Conservation (phyloP, 371 early-diverging fungal genomes). For the Dinochytrium kinnereticum region DNA sequence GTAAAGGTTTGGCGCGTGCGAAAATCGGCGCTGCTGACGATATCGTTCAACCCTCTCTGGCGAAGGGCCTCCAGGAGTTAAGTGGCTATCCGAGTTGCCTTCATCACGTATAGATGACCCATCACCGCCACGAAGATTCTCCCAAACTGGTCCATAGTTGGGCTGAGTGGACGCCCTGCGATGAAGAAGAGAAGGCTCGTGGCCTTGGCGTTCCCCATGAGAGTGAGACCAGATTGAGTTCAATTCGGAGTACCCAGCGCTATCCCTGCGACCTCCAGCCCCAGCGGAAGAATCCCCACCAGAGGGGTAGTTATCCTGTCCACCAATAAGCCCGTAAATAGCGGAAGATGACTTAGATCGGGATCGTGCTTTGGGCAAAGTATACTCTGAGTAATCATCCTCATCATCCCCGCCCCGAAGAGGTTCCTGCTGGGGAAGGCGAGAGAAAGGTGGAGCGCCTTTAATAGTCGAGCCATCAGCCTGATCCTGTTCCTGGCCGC, state of each 20-base stretch:
- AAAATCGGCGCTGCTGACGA: slow-evolving; percentile 41
- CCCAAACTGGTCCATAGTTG: slow-evolving; percentile 28
- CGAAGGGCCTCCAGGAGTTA: slow-evolving; percentile 8
- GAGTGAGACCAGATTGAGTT: slow-evolving; percentile 45
- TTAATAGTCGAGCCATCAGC: background rate
- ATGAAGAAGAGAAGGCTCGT: slow-evolving; percentile 35
- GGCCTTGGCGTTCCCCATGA: slow-evolving; percentile 23
- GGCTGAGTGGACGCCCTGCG: slow-evolving; percentile 53
- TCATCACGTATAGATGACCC: background rate
- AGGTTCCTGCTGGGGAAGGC: slow-evolving; percentile 32
- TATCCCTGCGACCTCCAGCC: slow-evolving; percentile 11
- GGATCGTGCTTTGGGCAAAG: slow-evolving; percentile 43
- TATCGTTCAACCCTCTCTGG: slow-evolving; percentile 32
- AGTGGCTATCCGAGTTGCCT: slow-evolving; percentile 9
- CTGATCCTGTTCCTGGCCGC: slow-evolving; percentile 6
- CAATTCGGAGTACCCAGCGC: slow-evolving; percentile 36
- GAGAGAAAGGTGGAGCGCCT: slow-evolving; percentile 12
- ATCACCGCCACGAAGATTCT: slow-evolving; percentile 15
- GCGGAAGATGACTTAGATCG: slow-evolving; percentile 54
- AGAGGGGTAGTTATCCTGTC: slow-evolving; percentile 3
- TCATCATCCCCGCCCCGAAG: slow-evolving; percentile 37
- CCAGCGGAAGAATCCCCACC: slow-evolving; percentile 14
- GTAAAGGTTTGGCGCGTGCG: slow-evolving; percentile 49
- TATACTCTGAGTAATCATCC: slow-evolving; percentile 40
- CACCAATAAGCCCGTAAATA: slow-evolving; percentile 44